Evolutionary conservation across 495 filamentous ascomycete genomes (phyloP).

Genomic region (Neurospora africana): DNA sequence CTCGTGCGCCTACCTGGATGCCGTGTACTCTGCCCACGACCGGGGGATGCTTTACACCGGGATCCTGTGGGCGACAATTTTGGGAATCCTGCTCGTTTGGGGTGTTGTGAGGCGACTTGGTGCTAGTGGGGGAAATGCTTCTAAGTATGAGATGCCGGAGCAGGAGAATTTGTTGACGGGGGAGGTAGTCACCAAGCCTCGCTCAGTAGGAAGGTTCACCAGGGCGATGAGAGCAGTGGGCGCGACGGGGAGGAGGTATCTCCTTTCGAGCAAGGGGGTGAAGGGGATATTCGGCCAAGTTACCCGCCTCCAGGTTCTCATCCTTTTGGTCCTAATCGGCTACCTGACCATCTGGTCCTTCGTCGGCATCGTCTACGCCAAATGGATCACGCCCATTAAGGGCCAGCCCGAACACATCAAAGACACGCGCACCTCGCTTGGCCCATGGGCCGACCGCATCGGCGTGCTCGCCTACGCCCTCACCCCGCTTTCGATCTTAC

Average conservation of each 20-base stretch:
- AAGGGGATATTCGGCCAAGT: conserved; percentile 25
- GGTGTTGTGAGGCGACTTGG: conserved; percentile 20
- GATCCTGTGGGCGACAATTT: conserved; percentile 49
- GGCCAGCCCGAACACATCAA: conserved; percentile 25
- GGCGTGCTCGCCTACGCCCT: conserved; percentile 57
- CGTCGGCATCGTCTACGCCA: conserved; percentile 47
- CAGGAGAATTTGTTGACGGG: not conserved
- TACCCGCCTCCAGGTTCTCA: conserved; percentile 30
- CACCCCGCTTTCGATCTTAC: conserved; percentile 49
- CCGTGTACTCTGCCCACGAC: conserved; percentile 50
- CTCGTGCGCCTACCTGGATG: conserved; percentile 54
- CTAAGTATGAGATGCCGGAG: not conserved
- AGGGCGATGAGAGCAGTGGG: not conserved
- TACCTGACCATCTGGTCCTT: conserved; percentile 57
- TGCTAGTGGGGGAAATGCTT: not conserved
- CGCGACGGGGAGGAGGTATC: conserved; percentile 31
- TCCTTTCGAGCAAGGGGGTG: not conserved
- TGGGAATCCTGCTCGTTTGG: conserved; percentile 41
- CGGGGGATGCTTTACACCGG: conserved; percentile 49
- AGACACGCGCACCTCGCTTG: conserved; percentile 48
- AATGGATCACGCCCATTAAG: conserved; percentile 50
- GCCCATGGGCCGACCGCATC: conserved; percentile 51
- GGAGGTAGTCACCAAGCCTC: not conserved
- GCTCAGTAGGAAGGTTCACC: not conserved
- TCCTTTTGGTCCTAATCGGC: conserved; percentile 34